phyloP scores from a whole-genome alignment of 1,284 basidiomycete species.

The Kalmanozyma brasiliensis region DNA sequence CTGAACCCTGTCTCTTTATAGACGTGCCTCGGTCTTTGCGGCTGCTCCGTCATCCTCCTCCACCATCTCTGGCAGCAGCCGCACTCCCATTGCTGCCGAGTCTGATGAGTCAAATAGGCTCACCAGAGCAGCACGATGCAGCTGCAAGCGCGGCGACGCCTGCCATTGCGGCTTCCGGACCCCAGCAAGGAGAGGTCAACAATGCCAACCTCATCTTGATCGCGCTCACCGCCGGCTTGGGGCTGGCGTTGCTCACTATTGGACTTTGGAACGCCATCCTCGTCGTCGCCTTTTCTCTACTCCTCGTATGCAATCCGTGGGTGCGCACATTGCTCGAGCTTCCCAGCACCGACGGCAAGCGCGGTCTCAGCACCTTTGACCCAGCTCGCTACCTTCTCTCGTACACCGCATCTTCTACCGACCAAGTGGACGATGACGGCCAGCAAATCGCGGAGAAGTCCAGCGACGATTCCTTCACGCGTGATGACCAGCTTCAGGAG shows the following conservation, averaged over 20 bases:
- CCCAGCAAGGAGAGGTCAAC: constrained; percentile 16
- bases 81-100: no score
- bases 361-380: constrained; percentile 30
- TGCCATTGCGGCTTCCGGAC: constrained; percentile 1
- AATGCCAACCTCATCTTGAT: constrained; percentile 23
- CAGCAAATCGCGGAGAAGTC: not conserved
- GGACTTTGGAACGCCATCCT: constrained; percentile 43
- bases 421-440: constrained; percentile 2
- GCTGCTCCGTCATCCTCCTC: not conserved
- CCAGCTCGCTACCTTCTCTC: constrained; percentile 43
- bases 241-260: constrained; percentile 28
- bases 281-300: constrained; percentile 24
- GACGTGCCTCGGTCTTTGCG: no score
- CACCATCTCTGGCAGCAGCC: constrained; percentile 2
- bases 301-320: constrained; percentile 60
- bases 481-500: constrained; percentile 19
- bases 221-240: constrained; percentile 35
- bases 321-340: constrained; percentile 60
- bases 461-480: constrained; percentile 13
- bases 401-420: constrained; percentile 6
- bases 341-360: constrained; percentile 28
- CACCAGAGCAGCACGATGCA: constrained; percentile 11
- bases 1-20: no score
- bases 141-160: constrained; percentile 1
- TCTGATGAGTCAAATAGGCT: constrained; percentile 9